These are phyloP conservation scores for Didymella segeticola DNA, from an alignment of 2,329 filamentous ascomycete genomes.

Conservation along the genomic window DNA sequence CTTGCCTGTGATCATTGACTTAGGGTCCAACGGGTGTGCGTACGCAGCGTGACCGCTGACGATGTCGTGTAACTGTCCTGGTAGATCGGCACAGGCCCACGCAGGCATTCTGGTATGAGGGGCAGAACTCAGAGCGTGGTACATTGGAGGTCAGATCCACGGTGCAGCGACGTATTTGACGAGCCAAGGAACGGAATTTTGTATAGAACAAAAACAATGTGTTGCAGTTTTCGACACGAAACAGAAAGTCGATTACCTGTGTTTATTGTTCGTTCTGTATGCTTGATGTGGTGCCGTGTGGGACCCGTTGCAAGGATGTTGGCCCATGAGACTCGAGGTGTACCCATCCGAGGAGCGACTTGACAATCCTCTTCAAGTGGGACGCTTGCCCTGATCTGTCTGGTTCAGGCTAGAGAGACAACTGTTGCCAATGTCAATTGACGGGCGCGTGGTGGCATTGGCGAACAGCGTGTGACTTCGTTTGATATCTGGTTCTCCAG, in stretches of 20 bases:
- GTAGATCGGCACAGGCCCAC: conserved; percentile 9
- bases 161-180: not conserved
- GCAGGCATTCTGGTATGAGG: conserved; percentile 3
- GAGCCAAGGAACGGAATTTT: not conserved
- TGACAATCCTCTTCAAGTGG: not conserved
- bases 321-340: not conserved
- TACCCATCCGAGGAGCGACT: not conserved
- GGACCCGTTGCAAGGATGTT: conserved; percentile 10
- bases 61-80: conserved; percentile 15
- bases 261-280: not conserved
- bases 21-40: conserved; percentile 2
- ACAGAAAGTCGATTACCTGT: not conserved
- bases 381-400: not conserved
- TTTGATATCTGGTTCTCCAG: not conserved
- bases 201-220: not conserved
- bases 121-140: not conserved
- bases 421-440: not conserved
- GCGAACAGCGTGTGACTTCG: not conserved
- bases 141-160: not conserved
- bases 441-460: conserved; percentile 6
- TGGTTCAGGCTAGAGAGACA: not conserved
- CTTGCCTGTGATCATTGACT: conserved; percentile 4
- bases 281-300: conserved; percentile 10
- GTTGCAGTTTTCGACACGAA: conserved; percentile 3
- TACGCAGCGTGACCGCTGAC: conserved; percentile 16